These are phyloP conservation scores for Boletellus sp. DNA, from an alignment of 768 basidiomycete species.

Conservation along the genomic window DNA sequence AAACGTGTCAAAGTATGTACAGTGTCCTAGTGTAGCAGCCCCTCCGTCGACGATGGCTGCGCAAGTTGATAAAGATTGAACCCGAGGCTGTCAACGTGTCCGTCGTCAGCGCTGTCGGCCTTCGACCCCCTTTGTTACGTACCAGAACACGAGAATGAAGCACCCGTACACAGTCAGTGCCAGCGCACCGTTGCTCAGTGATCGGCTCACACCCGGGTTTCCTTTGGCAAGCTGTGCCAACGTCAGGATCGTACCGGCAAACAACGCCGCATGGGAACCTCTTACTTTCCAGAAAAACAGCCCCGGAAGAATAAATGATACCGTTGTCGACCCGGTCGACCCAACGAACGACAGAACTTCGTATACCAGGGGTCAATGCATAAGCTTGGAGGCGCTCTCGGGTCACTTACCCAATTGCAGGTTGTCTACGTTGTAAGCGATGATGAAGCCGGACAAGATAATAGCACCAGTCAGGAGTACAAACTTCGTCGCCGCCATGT, in stretches of 20 bases:
- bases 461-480: conserved; percentile 64
- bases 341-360: conserved; percentile 94
- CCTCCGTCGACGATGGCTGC: conserved; percentile 25
- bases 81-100: conserved; percentile 48
- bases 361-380: conserved; percentile 13
- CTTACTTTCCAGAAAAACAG: conserved; percentile 89
- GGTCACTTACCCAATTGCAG: conserved; percentile 63
- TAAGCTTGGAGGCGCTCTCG: neutral
- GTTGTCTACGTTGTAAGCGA: conserved; percentile 77
- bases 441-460: conserved; percentile 58
- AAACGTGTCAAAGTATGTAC: neutral
- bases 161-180: conserved; percentile 72
- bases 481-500: conserved; percentile 70
- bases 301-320: conserved; percentile 94
- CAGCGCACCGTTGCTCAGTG: conserved; percentile 59
- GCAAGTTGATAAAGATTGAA: conserved; percentile 75
- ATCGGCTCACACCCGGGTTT: conserved; percentile 50
- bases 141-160: conserved; percentile 87
- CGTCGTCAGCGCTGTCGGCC: conserved; percentile 5
- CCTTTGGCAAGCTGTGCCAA: conserved; percentile 59
- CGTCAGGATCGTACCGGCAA: conserved; percentile 4
- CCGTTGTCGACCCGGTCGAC: conserved; percentile 93
- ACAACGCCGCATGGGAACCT: conserved; percentile 7
- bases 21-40: neutral
- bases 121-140: conserved; percentile 29